Evolutionary conservation across 352 stramenopile genomes (phyloP).

Genomic region (Pythium insidiosum): DNA sequence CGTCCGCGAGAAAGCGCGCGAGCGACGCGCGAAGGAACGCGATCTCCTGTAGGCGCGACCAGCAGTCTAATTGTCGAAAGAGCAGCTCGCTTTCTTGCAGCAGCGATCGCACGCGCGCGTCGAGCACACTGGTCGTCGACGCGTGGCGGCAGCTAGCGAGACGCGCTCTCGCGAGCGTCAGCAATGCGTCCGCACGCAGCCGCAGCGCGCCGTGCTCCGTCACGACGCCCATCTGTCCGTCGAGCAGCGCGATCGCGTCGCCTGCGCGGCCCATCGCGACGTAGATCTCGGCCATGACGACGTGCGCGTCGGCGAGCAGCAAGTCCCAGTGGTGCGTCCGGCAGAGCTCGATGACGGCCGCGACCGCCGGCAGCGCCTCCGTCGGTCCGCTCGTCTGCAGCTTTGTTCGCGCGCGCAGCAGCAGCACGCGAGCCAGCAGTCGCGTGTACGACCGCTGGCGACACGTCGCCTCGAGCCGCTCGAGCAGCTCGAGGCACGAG

Average conservation of each 20-base stretch:
- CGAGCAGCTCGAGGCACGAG: slow-evolving; percentile 28
- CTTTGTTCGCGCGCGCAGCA: slow-evolving; percentile 19
- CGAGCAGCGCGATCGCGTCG: slow-evolving; percentile 36
- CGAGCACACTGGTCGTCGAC: too few relatives aligned
- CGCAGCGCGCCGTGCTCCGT: slow-evolving; percentile 54
- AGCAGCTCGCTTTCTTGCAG: slow-evolving; percentile 11
- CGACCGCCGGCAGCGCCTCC: slow-evolving; percentile 27
- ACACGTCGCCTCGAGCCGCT: slow-evolving; percentile 33
- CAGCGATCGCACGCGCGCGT: too few relatives aligned
- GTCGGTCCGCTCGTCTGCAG: slow-evolving; percentile 44
- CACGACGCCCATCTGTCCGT: slow-evolving; percentile 55
- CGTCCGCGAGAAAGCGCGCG: neutral
- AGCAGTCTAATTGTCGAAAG: slow-evolving; percentile 9
- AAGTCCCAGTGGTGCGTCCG: slow-evolving; percentile 43
- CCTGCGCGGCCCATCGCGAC: slow-evolving; percentile 43
- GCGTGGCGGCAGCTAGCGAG: slow-evolving; percentile 18
- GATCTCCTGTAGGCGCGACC: slow-evolving; percentile 11
- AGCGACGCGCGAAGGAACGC: slow-evolving; percentile 11
- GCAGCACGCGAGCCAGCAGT: slow-evolving; percentile 40
- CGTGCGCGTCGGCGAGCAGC: slow-evolving; percentile 44
- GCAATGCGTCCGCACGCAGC: slow-evolving; percentile 41
- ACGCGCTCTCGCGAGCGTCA: slow-evolving; percentile 46
- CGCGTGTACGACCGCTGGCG: slow-evolving; percentile 29
- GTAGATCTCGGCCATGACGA: slow-evolving; percentile 55
- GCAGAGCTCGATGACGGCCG: slow-evolving; percentile 44